A percentile compares a stretch with the other conserved stretches of the same genome.
Conservation (phyloP, 768 basidiomycete species). For the Auricularia cornea region DNA sequence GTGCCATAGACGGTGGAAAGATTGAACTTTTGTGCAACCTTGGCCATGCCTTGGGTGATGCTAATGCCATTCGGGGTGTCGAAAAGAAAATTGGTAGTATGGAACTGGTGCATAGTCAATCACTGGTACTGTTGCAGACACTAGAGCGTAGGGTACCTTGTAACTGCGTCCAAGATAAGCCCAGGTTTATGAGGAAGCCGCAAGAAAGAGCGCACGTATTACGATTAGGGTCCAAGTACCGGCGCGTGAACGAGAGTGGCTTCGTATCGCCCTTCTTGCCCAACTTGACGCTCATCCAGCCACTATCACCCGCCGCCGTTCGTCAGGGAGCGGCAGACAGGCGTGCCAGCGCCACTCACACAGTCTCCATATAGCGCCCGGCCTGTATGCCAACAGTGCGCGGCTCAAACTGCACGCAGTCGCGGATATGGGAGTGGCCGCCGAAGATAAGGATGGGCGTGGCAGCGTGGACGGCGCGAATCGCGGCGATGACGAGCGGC, state of each 20-base stretch:
- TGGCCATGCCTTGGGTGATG: constrained; percentile 48
- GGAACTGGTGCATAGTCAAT: background rate
- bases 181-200: constrained; percentile 10
- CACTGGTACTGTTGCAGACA: too few relatives aligned
- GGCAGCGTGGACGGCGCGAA: constrained; percentile 61
- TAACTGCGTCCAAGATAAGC: background rate
- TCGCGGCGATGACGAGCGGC: constrained; percentile 62
- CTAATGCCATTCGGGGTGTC: constrained; percentile 46
- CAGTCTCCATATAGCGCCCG: too few relatives aligned
- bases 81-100: constrained; percentile 39
- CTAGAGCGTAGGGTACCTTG: too few relatives aligned
- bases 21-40: constrained; percentile 51
- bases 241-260: constrained; percentile 50
- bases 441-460: constrained; percentile 82
- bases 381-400: constrained; percentile 76
- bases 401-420: constrained; percentile 65
- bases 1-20: constrained; percentile 56
- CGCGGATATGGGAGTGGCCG: constrained; percentile 72
- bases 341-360: too few relatives aligned
- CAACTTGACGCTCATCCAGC: constrained; percentile 38
- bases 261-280: constrained; percentile 26
- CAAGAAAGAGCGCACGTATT: constrained; percentile 59
- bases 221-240: constrained; percentile 76
- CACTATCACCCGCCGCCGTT: background rate
- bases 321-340: background rate